Evolutionary conservation across 2,329 filamentous ascomycete species (phyloP), one percentile per base, ranked within the genome.

Genomic region (Dothidotthia symphoricarpi): DNA sequence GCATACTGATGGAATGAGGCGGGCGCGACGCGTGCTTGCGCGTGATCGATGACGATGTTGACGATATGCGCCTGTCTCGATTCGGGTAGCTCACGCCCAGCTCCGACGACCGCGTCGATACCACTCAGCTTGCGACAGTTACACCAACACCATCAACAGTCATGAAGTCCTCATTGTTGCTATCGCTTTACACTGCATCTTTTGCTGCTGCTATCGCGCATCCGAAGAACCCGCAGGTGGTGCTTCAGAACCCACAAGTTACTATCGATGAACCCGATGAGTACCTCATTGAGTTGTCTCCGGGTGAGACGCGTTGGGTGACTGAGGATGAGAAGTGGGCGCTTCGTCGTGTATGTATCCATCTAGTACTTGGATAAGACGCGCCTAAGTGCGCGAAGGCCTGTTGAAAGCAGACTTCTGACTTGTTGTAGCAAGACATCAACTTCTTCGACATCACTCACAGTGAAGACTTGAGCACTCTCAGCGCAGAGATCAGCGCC

Each of bases 311-410:
- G 16, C 74, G 78, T 75, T 93, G 87, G 86, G 84, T 96, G 22
- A 94, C 88, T 0, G 91, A 97, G 59, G 87, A 95, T 24, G 83
- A 96, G 72, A 98, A 97, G 70, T 96, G 91, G 89, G 82, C 84
- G 67, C 72, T 97, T 49, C 83, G 86, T 60, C 77, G 88, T 53
- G 89, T 94, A 77, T 41, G 80, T 70, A 11, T 10, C 15, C 2
- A 17, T 24, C 10, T 4, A 4, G 19, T 8, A 11, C 16, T 15
- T 15, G 14, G 7, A 39, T 8, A 8, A 11, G 12, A 6, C 17
- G 15, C 25, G 36, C 30, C 16, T 22, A 4, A 28, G 19, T 6
- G 5, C 9, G 19, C 5, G 9, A 22, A 22, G 19, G 19, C 9
- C 9, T 22, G 9, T 22, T 9, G 19, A 22, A 22, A 37, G 16